phyloP scores from a whole-genome alignment of 208 protist genomes.

The Leishmania mexicana region DNA sequence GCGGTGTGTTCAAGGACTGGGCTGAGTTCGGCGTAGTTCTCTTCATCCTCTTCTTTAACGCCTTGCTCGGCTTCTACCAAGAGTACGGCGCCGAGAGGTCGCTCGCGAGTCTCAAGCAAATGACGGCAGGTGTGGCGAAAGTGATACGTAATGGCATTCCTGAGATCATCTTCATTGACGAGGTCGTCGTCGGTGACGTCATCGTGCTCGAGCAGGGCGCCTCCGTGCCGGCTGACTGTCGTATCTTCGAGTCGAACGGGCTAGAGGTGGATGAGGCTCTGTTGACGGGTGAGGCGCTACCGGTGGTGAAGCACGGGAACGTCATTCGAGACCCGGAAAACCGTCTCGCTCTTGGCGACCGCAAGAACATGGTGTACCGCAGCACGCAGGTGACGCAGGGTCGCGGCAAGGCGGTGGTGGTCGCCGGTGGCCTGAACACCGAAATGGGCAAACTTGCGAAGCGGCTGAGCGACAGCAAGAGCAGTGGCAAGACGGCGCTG shows the following conservation, averaged over 20 bases:
- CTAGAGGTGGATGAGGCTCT: conserved; percentile 93
- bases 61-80: conserved; percentile 87
- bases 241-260: conserved; percentile 90
- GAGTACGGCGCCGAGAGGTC: conserved; percentile 88
- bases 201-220: conserved; percentile 93
- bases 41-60: conserved; percentile 89
- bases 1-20: conserved; percentile 82
- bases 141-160: conserved; percentile 93
- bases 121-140: conserved; percentile 85
- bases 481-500: conserved; percentile 66
- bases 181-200: conserved; percentile 97
- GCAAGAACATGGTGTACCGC: conserved; percentile 91
- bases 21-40: conserved; percentile 87
- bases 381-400: conserved; percentile 89
- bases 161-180: conserved; percentile 90
- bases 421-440: conserved; percentile 69
- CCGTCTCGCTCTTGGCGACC: conserved; percentile 80
- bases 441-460: conserved; percentile 91
- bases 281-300: conserved; percentile 93
- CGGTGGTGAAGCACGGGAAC: conserved; percentile 81
- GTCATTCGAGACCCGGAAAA: conserved; percentile 78
- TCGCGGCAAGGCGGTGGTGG: conserved; percentile 80
- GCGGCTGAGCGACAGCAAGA: conserved; percentile 48
- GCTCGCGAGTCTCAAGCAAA: conserved; percentile 81
- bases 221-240: conserved; percentile 94